phyloP scores from a whole-genome alignment of 768 basidiomycete species.

The Agrocybe praecox region DNA sequence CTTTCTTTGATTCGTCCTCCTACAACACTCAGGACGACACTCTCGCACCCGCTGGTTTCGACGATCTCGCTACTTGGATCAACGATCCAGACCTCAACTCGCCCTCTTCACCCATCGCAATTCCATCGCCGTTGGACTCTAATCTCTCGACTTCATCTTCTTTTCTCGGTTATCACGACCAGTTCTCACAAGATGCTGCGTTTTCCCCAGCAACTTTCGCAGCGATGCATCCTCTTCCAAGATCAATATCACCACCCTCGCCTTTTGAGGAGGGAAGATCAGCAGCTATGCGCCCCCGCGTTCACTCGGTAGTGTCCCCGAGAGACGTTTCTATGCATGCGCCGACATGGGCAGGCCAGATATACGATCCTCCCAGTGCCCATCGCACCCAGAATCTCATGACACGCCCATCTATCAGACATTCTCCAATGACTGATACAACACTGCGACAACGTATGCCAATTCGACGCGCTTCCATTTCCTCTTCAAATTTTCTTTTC shows the following conservation, averaged over 20 bases:
- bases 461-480: constrained; percentile 48
- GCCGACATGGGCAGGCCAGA: constrained; percentile 68
- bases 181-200: constrained; percentile 32
- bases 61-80: constrained; percentile 63
- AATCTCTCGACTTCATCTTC: constrained; percentile 41
- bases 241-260: constrained; percentile 61
- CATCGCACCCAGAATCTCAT: constrained; percentile 44
- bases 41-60: constrained; percentile 45
- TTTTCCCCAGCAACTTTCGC: constrained; percentile 68
- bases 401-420: constrained; percentile 45
- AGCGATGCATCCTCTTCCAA: constrained; percentile 61
- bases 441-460: constrained; percentile 42
- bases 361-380: constrained; percentile 58
- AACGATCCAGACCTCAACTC: constrained; percentile 54
- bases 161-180: constrained; percentile 51
- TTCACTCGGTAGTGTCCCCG: constrained; percentile 59
- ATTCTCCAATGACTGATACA: constrained; percentile 46
- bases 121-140: constrained; percentile 48
- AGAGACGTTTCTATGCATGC: constrained; percentile 57
- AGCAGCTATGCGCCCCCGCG: constrained; percentile 36
- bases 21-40: constrained; percentile 23
- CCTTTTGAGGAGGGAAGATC: constrained; percentile 49
- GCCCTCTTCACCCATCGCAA: constrained; percentile 65
- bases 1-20: constrained; percentile 28
- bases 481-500: constrained; percentile 56